A percentile compares a stretch with the other conserved stretches of the same genome.
Evolutionary conservation across 306 rosid species (phyloP).

Genomic region (Lablab purpureus): DNA sequence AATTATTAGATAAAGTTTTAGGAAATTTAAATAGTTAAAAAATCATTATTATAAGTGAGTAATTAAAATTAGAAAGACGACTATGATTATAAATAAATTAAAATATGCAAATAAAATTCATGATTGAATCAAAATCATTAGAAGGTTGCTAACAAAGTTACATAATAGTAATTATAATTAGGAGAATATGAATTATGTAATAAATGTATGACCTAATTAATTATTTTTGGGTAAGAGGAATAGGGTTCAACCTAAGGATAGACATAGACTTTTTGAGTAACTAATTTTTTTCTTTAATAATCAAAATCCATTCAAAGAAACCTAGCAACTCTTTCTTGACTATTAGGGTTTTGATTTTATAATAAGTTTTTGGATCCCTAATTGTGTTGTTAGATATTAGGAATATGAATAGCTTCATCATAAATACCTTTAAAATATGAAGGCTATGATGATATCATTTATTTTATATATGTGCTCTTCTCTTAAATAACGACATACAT

Average conservation of each 20-base stretch:
- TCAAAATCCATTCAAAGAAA: neutral
- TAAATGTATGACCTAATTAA: neutral
- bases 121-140: neutral
- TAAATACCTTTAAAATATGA: neutral
- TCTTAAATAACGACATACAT: neutral
- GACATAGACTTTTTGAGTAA: slow-evolving; percentile 10
- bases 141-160: neutral
- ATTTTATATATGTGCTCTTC: neutral
- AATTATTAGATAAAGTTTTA: neutral
- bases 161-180: neutral
- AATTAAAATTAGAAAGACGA: neutral
- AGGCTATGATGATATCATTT: no score
- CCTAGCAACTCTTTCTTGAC: neutral
- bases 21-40: neutral
- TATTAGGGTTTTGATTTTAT: no score
- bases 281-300: neutral
- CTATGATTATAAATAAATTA: neutral
- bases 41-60: neutral
- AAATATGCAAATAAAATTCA: neutral
- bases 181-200: neutral
- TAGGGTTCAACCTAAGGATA: neutral
- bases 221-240: no score
- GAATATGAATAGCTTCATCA: neutral
- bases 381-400: neutral
- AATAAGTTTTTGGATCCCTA: neutral